Percentiles rank a stretch among this genome's conserved stretches.
phyloP scores from a whole-genome alignment of 768 basidiomycete genomes.

The Mycena albidolilacea region DNA sequence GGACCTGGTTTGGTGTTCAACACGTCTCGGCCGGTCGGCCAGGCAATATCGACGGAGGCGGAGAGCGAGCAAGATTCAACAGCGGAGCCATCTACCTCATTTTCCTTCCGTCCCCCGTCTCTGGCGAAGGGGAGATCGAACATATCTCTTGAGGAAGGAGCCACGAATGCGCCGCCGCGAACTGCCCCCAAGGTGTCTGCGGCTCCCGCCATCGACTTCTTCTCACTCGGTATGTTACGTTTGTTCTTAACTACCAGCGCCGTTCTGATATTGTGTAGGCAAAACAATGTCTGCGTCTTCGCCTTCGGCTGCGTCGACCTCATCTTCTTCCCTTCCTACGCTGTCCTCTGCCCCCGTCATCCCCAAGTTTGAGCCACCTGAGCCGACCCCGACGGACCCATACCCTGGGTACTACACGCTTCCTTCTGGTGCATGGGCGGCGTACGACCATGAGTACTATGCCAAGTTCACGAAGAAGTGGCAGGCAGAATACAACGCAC shows the following conservation, averaged over 20 bases:
- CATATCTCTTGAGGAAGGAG: constrained; percentile 64
- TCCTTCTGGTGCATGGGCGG: constrained; percentile 85
- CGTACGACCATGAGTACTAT: constrained; percentile 81
- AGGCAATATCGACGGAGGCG: constrained; percentile 40
- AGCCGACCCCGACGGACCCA: constrained; percentile 80
- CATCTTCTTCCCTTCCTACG: constrained; percentile 47
- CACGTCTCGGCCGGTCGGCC: constrained; percentile 43
- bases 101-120: constrained; percentile 72
- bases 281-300: constrained; percentile 45
- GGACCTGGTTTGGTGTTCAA: constrained; percentile 77
- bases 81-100: constrained; percentile 47
- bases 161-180: constrained; percentile 38
- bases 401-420: constrained; percentile 92
- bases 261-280: constrained; percentile 9
- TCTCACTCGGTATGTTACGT: constrained; percentile 69
- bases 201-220: constrained; percentile 71
- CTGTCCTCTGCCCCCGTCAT: constrained; percentile 80
- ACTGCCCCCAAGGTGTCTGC: constrained; percentile 31
- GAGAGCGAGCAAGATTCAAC: constrained; percentile 46
- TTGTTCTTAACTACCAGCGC: neutral
- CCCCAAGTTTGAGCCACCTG: constrained; percentile 78
- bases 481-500: constrained; percentile 79
- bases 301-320: constrained; percentile 44
- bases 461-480: constrained; percentile 78
- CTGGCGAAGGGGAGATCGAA: constrained; percentile 74